phyloP scores from a whole-genome alignment of 192 early-diverging fungal species.

The Entomortierella lignicola region DNA sequence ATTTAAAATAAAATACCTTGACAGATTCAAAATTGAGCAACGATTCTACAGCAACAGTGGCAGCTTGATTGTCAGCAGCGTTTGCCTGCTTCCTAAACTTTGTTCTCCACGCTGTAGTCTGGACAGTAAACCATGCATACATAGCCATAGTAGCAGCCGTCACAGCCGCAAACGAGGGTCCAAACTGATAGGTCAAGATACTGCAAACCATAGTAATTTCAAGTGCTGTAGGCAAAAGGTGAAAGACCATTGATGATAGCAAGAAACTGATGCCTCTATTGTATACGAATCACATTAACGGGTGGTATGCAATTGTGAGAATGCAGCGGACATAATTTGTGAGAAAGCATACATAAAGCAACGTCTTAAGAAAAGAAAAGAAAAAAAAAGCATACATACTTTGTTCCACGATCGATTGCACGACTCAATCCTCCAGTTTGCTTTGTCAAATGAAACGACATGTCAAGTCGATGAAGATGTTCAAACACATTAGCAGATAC shows the following conservation, averaged over 20 bases:
- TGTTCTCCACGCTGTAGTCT: slow-evolving; percentile 91
- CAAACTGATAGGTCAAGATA: slow-evolving; percentile 80
- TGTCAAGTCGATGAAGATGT: slow-evolving; percentile 89
- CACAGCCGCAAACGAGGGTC: slow-evolving; percentile 64
- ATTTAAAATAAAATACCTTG: slow-evolving; percentile 76
- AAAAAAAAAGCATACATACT: slow-evolving; percentile 50
- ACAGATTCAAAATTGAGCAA: slow-evolving; percentile 98
- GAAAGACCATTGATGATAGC: slow-evolving; percentile 94
- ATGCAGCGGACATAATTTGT: too few species aligned
- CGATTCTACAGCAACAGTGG: slow-evolving; percentile 93
- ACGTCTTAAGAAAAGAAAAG: not conserved
- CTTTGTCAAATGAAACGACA: slow-evolving; percentile 91
- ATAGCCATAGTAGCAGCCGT: slow-evolving; percentile 74
- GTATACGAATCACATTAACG: not conserved
- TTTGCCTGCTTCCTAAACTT: slow-evolving; percentile 93
- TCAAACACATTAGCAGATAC: slow-evolving; percentile 90
- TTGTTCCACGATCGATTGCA: slow-evolving; percentile 95
- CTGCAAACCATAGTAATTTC: slow-evolving; percentile 97
- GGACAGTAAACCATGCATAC: slow-evolving; percentile 90
- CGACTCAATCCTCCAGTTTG: slow-evolving; percentile 97
- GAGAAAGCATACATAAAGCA: not conserved
- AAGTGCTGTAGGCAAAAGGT: slow-evolving; percentile 92
- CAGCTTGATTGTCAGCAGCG: slow-evolving; percentile 94
- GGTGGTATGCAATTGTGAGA: not conserved
- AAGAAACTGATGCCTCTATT: slow-evolving; percentile 96